Base-by-base conservation (phyloP, 768 basidiomycete genomes). In the Hygrocybe coccinea region DNA sequence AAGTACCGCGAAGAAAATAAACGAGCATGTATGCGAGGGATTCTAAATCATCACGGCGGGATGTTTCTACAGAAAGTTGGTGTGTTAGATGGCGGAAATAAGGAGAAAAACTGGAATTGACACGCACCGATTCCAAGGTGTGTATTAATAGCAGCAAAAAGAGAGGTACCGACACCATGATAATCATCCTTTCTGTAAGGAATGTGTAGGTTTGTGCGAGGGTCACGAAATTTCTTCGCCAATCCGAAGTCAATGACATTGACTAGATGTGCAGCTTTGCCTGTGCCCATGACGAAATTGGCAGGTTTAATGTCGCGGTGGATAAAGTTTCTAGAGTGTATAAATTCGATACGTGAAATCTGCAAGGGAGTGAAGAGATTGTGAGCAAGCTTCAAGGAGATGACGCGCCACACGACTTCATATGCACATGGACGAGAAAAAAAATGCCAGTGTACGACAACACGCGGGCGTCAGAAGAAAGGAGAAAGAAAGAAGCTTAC, bases 261-360 rank as follows among this genome's bases (percentile, higher is more conserved):
- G 67, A 99, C 94, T 64, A 85, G 72, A 62, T 80, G 79, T 0
- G 79, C 65, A 24, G 75, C 74, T 60, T 72, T 74, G 35, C 73
- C 75, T 66, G 69, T 85, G 59, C 92, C 91, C 91, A 98, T 97
- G 58, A 99, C 87, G 68, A 99, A 99, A 74, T 99, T 98, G 64
- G 95, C 95, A 36, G 95, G 95, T 70, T 98, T 99, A 71, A 99
- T 89, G 68, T 98, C 95, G 61, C 95, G 89, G 70, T 98, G 95
- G 39, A 97, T 85, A 62, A 95, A 88, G 65, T 91, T 90, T 65
- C 91, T 87, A 1, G 89, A 91, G 73, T 99, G 95, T 61, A 97
- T 93, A 70, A 93, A 98, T 70, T 97, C 91, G 65, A 97, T 87
- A 47, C 95, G 92, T 7, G 92, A 91, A 69, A 97, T 86, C 93